Conservation (phyloP, 495 filamentous ascomycete species). For the Trichoderma orchidacearum region DNA sequence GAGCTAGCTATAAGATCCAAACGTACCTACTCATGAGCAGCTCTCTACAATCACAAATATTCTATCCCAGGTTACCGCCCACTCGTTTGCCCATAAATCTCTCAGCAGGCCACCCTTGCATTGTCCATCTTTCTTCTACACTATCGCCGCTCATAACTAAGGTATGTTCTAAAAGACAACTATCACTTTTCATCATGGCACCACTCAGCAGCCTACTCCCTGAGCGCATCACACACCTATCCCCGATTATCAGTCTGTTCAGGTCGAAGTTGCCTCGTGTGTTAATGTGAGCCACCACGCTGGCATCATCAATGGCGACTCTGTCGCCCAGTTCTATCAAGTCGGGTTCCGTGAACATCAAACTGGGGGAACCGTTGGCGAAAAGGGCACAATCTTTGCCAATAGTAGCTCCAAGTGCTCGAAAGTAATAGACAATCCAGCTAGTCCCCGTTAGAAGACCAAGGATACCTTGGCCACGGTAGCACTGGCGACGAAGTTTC, state of each 20-base stretch:
- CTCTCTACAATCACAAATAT: too few species aligned
- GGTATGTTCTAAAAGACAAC: slow-evolving; percentile 32
- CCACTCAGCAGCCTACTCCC: slow-evolving; percentile 27
- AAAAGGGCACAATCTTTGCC: slow-evolving; percentile 32
- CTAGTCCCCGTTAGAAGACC: slow-evolving; percentile 27
- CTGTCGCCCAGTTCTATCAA: slow-evolving; percentile 28
- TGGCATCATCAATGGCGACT: slow-evolving; percentile 32
- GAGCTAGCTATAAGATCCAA: too few species aligned
- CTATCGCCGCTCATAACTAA: slow-evolving; percentile 31
- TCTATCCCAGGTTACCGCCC: too few species aligned
- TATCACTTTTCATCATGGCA: slow-evolving; percentile 27
- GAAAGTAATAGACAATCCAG: slow-evolving; percentile 26
- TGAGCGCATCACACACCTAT: slow-evolving; percentile 26
- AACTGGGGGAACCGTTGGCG: slow-evolving; percentile 24
- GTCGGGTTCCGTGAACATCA: slow-evolving; percentile 36
- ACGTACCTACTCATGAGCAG: too few species aligned
- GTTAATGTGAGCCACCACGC: slow-evolving; percentile 25
- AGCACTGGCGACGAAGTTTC: slow-evolving; percentile 25
- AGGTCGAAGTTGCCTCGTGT: slow-evolving; percentile 29
- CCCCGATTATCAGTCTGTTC: slow-evolving; percentile 24
- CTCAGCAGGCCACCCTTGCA: slow-evolving; percentile 37
- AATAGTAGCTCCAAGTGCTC: slow-evolving; percentile 25
- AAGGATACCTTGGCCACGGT: slow-evolving; percentile 25
- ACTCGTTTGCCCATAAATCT: neutral
- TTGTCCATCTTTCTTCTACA: slow-evolving; percentile 22